These are phyloP conservation scores for Arthonia radiata DNA, from an alignment of 495 filamentous ascomycete species.

Conservation along the genomic window DNA sequence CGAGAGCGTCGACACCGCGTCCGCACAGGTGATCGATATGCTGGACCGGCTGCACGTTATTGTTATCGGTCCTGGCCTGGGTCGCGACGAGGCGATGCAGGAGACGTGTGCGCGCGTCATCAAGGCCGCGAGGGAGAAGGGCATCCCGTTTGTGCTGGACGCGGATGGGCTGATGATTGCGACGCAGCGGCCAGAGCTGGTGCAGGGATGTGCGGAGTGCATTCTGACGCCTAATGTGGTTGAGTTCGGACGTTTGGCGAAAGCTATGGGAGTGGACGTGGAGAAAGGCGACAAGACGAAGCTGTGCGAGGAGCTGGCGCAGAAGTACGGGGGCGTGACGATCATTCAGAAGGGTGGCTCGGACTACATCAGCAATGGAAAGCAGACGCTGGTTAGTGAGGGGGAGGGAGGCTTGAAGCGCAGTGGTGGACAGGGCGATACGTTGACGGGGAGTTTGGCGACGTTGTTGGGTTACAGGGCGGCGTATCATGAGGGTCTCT, in stretches of 20 bases:
- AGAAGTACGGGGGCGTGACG: slow-evolving; percentile 64
- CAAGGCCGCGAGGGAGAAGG: slow-evolving; percentile 42
- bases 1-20: slow-evolving; percentile 27
- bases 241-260: slow-evolving; percentile 66
- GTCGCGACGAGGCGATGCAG: slow-evolving; percentile 72
- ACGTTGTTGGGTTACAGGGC: slow-evolving; percentile 72
- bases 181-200: slow-evolving; percentile 45
- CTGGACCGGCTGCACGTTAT: slow-evolving; percentile 71
- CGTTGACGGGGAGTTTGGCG: slow-evolving; percentile 67
- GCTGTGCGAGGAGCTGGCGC: slow-evolving; percentile 46
- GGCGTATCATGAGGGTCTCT: slow-evolving; percentile 61
- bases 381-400: slow-evolving; percentile 45
- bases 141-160: slow-evolving; percentile 70
- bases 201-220: slow-evolving; percentile 58
- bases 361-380: slow-evolving; percentile 70
- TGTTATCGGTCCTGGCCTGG: slow-evolving; percentile 81
- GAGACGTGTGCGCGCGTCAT: slow-evolving; percentile 63
- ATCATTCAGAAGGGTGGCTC: slow-evolving; percentile 73
- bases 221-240: slow-evolving; percentile 89
- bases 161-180: slow-evolving; percentile 71
- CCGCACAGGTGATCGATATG: slow-evolving; percentile 51
- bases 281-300: slow-evolving; percentile 25
- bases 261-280: slow-evolving; percentile 36
- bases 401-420: slow-evolving; percentile 62
- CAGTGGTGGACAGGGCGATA: slow-evolving; percentile 88